Percentiles rank a stretch among this genome's conserved stretches.
Evolutionary conservation across 2,329 filamentous ascomycete genomes (phyloP).

Genomic region (Alternaria panax): DNA sequence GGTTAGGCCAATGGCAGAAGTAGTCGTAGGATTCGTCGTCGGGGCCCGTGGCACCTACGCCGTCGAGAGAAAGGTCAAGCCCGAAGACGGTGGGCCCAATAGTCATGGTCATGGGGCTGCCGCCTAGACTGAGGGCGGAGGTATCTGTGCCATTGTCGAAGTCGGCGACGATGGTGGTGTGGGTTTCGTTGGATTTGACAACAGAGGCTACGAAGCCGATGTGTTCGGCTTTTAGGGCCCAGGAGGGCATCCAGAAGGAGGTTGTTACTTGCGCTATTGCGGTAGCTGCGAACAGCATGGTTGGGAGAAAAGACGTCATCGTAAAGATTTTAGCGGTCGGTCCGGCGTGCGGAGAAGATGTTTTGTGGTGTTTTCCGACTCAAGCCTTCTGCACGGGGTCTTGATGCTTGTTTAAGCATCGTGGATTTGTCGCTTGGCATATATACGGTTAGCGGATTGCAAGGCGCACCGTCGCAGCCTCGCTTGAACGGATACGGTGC

Average conservation of each 20-base stretch:
- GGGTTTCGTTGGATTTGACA: not conserved
- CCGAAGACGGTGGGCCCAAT: not conserved
- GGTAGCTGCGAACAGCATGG: not conserved
- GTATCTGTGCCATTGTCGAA: constrained; percentile 3
- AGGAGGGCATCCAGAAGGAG: not conserved
- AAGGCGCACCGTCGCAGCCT: not conserved
- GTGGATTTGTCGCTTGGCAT: not conserved
- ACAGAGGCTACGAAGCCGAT: not conserved
- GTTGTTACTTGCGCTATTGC: constrained; percentile 1
- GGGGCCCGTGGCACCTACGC: no score
- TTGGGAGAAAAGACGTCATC: not conserved
- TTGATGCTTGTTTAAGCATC: not conserved
- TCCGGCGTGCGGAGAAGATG: no score
- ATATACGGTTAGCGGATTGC: not conserved
- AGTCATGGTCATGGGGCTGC: not conserved
- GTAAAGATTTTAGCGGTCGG: not conserved
- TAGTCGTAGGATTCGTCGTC: not conserved
- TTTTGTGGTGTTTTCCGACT: not conserved
- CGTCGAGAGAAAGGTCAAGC: not conserved
- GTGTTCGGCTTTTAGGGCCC: not conserved
- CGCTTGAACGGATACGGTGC: not conserved
- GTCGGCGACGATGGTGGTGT: not conserved
- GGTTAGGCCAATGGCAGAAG: not conserved
- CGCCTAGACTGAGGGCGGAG: not conserved
- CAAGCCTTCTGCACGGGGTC: not conserved